A percentile compares a stretch with the other conserved stretches of the same genome.
phyloP scores from a whole-genome alignment of 2,329 filamentous ascomycete genomes.

The Graphilbum fragrans region DNA sequence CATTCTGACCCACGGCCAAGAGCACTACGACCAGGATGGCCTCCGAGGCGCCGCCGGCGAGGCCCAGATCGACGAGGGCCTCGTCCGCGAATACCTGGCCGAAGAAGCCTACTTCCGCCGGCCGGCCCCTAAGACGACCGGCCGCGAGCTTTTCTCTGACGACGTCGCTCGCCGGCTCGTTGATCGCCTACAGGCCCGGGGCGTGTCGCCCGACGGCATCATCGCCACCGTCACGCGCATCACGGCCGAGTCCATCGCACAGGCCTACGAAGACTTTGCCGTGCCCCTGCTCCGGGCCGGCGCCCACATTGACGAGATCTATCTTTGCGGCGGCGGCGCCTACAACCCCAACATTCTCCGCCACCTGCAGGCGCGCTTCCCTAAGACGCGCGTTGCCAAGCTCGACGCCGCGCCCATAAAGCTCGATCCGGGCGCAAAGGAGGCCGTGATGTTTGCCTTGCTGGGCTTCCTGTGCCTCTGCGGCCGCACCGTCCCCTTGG shows the following conservation, averaged over 20 bases:
- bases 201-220: not conserved
- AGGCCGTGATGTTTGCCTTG: constrained; percentile 1
- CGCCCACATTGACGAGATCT: not conserved
- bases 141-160: constrained; percentile 1
- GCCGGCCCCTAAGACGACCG: not conserved
- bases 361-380: not conserved
- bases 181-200: not conserved
- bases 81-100: not conserved
- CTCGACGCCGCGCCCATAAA: not conserved
- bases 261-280: constrained; percentile 1
- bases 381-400: not conserved
- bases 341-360: constrained; percentile 2
- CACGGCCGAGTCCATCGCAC: constrained; percentile 1
- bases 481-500: not conserved
- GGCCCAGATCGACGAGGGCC: not conserved
- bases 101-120: not conserved
- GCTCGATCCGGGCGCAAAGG: not conserved
- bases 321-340: constrained; percentile 1
- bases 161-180: not conserved
- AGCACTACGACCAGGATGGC: constrained; percentile 1
- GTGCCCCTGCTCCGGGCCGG: not conserved
- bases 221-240: constrained; percentile 1
- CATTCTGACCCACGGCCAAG: not conserved
- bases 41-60: not conserved
- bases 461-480: constrained; percentile 1